Evolutionary conservation across 805 yeast genomes (phyloP).

Genomic region (Kurtzmaniella fragi): DNA sequence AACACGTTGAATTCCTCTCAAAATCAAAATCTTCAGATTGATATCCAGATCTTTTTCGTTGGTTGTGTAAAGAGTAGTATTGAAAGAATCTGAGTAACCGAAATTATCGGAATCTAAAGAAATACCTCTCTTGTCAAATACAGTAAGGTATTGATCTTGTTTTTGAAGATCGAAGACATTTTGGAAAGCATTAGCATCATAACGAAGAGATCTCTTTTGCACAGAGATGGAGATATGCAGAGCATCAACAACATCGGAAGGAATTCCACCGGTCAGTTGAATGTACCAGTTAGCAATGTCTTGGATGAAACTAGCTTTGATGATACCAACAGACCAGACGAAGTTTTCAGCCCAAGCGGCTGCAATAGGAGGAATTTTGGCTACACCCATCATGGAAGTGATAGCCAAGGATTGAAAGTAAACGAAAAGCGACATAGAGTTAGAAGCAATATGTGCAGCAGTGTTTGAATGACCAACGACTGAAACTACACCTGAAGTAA

Average conservation of each 20-base stretch:
- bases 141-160: constrained; percentile 8
- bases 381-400: constrained; percentile 92
- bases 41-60: constrained; percentile 60
- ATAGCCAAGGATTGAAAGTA: constrained; percentile 93
- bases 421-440: constrained; percentile 84
- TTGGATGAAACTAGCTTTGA: constrained; percentile 73
- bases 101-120: constrained; percentile 42
- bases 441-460: constrained; percentile 96
- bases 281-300: constrained; percentile 87
- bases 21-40: constrained; percentile 65
- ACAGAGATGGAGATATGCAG: constrained; percentile 75
- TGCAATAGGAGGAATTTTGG: constrained; percentile 91
- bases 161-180: constrained; percentile 6
- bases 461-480: constrained; percentile 86
- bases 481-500: constrained; percentile 83
- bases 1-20: constrained; percentile 91
- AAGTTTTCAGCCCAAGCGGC: constrained; percentile 98
- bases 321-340: constrained; percentile 93
- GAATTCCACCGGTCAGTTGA: constrained; percentile 87
- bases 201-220: constrained; percentile 48
- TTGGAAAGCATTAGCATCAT: constrained; percentile 14
- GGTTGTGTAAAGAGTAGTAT: constrained; percentile 55
- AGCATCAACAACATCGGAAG: constrained; percentile 70
- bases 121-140: constrained; percentile 24
- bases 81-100: constrained; percentile 37